Evolutionary conservation across 2,329 filamentous ascomycete genomes (phyloP), one percentile per base, ranked within the genome.

Genomic region (Aschersonia sp.): DNA sequence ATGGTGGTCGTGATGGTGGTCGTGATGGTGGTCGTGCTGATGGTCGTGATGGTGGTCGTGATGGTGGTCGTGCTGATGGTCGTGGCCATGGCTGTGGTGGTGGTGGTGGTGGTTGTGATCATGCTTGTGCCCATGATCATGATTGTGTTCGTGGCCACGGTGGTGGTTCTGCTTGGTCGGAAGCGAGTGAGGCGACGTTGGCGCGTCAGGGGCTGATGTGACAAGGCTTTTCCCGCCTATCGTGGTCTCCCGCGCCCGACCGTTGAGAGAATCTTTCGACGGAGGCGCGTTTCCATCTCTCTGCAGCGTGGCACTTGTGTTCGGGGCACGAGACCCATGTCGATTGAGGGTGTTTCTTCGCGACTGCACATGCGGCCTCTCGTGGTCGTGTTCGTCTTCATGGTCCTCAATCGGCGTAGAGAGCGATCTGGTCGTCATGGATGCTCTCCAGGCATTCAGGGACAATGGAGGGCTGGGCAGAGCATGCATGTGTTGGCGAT

Each of bases 401-500:
- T n/a, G n/a, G 51, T 62, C 58, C 9, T 66, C 62, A 38, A 57
- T 51, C 45, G 61, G 59, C 42, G 60, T 53, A 31, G 58, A 53
- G 7, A 63, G 55, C 44, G 56, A 61, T 29, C 59, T 59, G 43
- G 57, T 61, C 32, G 65, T 62, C 53, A 62, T 60, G 44, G 60
- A 62, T 40, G 61, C 56, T 47, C 57, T 58, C 55, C 63, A 62
- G 43, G 67, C 64, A 46, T 67, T 66, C 46, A 73, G 65, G 10
- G 64, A 61, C 45, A 63, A 53, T 52, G 63, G 65, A 6, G 66
- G 40, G 47, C 64, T 63, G 10, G 64, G 57, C 46, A 67, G 67
- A 5, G 65, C 59, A 53, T 71, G 65, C 44, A 65, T 59, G 50
- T 66, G 60, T 45, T 66, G 66, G 47, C 69, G 63, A 53, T 74